These are phyloP conservation scores for Bauhinia variegata DNA, from an alignment of 306 rosid species.

Conservation along the genomic window DNA sequence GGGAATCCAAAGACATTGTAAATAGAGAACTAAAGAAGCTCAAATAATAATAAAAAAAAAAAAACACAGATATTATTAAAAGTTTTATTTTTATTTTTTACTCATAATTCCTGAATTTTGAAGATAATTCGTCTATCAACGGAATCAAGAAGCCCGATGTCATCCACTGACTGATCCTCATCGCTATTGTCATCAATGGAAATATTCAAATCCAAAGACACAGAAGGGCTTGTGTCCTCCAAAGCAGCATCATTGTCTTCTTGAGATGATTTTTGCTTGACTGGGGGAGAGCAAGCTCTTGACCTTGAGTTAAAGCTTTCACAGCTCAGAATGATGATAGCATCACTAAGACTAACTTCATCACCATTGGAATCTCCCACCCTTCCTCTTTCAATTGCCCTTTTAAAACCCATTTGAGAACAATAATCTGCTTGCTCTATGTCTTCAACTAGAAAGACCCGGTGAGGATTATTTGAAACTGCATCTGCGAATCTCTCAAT, in stretches of 20 bases:
- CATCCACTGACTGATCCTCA: conserved; percentile 58
- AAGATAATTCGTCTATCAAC: conserved; percentile 81
- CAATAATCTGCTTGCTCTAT: conserved; percentile 83
- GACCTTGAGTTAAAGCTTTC: conserved; percentile 84
- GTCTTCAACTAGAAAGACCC: conserved; percentile 83
- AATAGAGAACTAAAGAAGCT: conserved; percentile 39
- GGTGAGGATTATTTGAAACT: conserved; percentile 64
- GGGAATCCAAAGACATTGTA: conserved; percentile 46
- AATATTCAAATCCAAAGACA: conserved; percentile 87
- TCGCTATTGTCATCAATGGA: conserved; percentile 61
- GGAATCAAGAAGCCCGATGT: conserved; percentile 76
- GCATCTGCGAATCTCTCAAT: conserved; percentile 73
- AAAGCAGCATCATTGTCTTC: conserved; percentile 31
- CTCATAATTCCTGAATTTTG: conserved; percentile 68
- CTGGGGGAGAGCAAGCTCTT: conserved; percentile 78
- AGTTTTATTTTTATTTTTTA: neutral
- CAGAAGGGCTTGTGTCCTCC: conserved; percentile 58
- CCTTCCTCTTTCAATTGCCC: conserved; percentile 79
- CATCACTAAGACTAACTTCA: conserved; percentile 67
- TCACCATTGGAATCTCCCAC: conserved; percentile 58
- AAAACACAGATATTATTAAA: neutral
- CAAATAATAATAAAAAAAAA: conserved; percentile 2
- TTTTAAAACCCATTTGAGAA: conserved; percentile 84
- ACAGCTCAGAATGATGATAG: conserved; percentile 78
- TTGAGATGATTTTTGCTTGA: conserved; percentile 43